Evolutionary conservation across 2,329 filamentous ascomycete genomes (phyloP).

Genomic region (Alternaria triticina): DNA sequence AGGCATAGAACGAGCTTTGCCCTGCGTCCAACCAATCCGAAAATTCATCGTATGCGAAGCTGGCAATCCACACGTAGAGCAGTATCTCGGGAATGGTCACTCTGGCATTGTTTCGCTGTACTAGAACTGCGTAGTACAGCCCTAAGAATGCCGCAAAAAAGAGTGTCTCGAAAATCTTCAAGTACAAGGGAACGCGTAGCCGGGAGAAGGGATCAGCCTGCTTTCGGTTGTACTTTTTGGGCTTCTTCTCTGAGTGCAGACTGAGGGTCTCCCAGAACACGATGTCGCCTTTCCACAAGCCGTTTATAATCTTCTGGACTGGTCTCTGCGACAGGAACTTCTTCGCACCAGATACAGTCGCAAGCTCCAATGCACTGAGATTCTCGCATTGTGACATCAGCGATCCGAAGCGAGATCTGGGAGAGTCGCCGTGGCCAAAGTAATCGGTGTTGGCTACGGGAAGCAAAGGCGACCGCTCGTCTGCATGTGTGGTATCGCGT

Average conservation of each 20-base stretch:
- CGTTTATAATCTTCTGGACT: constrained; percentile 82
- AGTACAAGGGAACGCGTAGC: constrained; percentile 79
- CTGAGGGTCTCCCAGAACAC: constrained; percentile 85
- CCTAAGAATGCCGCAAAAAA: constrained; percentile 80
- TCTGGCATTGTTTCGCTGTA: constrained; percentile 70
- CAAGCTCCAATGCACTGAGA: constrained; percentile 87
- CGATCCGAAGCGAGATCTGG: constrained; percentile 59
- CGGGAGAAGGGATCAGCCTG: constrained; percentile 62
- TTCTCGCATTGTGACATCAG: constrained; percentile 76
- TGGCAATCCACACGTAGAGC: constrained; percentile 84
- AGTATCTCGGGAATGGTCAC: constrained; percentile 74
- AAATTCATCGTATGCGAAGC: constrained; percentile 84
- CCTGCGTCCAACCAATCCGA: constrained; percentile 80
- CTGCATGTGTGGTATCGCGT: constrained; percentile 3
- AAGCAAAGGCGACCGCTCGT: constrained; percentile 38
- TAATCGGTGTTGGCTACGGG: constrained; percentile 25
- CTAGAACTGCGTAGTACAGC: constrained; percentile 85
- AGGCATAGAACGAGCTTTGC: constrained; percentile 67
- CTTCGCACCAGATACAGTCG: constrained; percentile 80
- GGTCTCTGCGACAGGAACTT: constrained; percentile 81
- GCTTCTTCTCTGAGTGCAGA: constrained; percentile 74
- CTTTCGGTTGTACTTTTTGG: constrained; percentile 73
- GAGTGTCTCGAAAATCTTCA: constrained; percentile 81
- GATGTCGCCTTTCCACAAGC: constrained; percentile 82
- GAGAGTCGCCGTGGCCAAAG: constrained; percentile 31